phyloP scores from a whole-genome alignment of 2,329 filamentous ascomycete species.

The Alternaria arbusti region DNA sequence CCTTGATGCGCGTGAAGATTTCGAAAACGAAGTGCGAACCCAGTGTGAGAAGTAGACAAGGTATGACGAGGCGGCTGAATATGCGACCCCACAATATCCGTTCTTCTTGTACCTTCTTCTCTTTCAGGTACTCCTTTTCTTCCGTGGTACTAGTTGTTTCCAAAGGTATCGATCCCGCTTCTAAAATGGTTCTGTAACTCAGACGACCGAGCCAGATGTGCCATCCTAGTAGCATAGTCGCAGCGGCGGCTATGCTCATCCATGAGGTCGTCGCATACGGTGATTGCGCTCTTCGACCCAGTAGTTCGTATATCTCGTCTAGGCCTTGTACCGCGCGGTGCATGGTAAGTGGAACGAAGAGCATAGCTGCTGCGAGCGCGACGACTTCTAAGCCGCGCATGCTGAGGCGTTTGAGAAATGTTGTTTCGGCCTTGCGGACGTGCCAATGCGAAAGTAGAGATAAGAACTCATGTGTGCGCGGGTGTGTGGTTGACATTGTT shows the following conservation, averaged over 20 bases:
- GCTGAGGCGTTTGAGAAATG: conserved; percentile 7
- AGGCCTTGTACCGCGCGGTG: conserved; percentile 21
- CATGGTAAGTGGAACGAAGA: conserved; percentile 17
- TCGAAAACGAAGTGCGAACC: conserved; percentile 10
- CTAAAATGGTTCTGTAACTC: conserved; percentile 14
- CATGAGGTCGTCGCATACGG: conserved; percentile 5
- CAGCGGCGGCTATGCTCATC: conserved; percentile 5
- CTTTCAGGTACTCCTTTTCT: background rate
- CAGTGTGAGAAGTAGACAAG: conserved; percentile 9
- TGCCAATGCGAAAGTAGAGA: conserved; percentile 8
- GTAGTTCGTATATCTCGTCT: conserved; percentile 18
- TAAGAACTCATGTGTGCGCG: background rate
- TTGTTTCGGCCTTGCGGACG: conserved; percentile 2
- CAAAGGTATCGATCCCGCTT: background rate
- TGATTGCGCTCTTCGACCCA: conserved; percentile 23
- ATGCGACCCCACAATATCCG: conserved; percentile 15
- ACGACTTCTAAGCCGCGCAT: conserved; percentile 19
- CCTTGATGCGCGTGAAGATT: background rate
- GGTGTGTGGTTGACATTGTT: conserved; percentile 12
- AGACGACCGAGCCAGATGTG: conserved; percentile 19
- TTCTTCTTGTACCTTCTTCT: background rate
- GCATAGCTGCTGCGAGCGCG: conserved; percentile 17
- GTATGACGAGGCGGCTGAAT: conserved; percentile 16
- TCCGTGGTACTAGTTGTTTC: background rate
- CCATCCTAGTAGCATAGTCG: conserved; percentile 19